Base-by-base conservation (phyloP, 139 green algal genomes). In the Chara braunii region DNA sequence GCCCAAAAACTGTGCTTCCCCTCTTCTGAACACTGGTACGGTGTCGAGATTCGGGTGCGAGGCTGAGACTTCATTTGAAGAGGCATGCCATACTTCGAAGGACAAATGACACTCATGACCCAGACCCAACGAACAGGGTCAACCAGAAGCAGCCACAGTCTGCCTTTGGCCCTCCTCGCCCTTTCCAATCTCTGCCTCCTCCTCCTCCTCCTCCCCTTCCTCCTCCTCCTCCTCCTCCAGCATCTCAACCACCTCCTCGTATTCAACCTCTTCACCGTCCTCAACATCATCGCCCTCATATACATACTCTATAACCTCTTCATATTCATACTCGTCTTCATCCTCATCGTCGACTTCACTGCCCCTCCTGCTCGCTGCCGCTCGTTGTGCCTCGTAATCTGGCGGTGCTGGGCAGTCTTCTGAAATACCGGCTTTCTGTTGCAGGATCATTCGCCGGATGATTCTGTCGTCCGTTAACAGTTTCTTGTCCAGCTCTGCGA, bases 141-240 rank as follows among this genome's bases (percentile, higher is more conserved):
- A n/a, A n/a, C n/a, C n/a, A n/a, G n/a, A n/a, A n/a, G n/a, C n/a
- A n/a, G n/a, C n/a, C n/a, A n/a, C n/a, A n/a, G n/a, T n/a, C n/a
- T n/a, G n/a, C n/a, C n/a, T n/a, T 48, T 18, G 40, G 18, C 18
- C 40, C 48, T 57, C 48, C 9, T 66, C 33, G 28, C 37, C 36
- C 9, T 66, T 43, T 28, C 54, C 57, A 30, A 57, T 31, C 14
- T 66, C 57, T 9, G 53, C 57, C 35, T 66, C 57, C 18, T 23
- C 43, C 35, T 69, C 60, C 42, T 42, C 42, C 7, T 43, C 42
- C 11, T 69, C 60, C 11, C 59, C 60, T 30, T 69, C 60, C 11
- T 60, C 60, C 43, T 62, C 42, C 12, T 68, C 60, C 11, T 30
- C 50, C 11, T 58, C 50, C 11, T 58, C 50, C 12, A 58, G 12